Conservation (phyloP, 805 yeast species). For the Kazachstania taianensis region DNA sequence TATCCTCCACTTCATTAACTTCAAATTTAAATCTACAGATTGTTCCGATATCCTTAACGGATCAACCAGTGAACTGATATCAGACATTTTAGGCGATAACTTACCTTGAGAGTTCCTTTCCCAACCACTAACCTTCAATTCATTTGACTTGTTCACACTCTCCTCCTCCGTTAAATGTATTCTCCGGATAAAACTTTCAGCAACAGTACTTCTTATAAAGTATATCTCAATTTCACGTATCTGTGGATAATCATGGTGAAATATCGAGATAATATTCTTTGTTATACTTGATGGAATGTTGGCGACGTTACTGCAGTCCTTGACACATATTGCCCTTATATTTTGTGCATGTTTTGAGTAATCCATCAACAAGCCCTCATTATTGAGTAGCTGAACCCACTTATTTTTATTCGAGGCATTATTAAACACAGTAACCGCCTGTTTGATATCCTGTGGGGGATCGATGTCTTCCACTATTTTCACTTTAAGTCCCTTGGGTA, state of each 20-base stretch:
- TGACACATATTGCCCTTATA: conserved; percentile 27
- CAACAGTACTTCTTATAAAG: conserved; percentile 28
- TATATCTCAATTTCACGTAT: conserved; percentile 29
- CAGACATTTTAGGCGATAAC: conserved; percentile 73
- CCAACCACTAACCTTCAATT: conserved; percentile 70
- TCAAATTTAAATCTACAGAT: conserved; percentile 82
- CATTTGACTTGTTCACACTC: neutral
- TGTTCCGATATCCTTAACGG: conserved; percentile 80
- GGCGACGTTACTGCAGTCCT: conserved; percentile 31
- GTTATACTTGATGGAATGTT: conserved; percentile 42
- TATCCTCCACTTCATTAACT: conserved; percentile 94
- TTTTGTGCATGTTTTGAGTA: conserved; percentile 9
- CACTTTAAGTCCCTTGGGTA: conserved; percentile 12
- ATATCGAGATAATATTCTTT: conserved; percentile 46
- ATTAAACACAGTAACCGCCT: neutral
- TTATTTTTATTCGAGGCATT: conserved; percentile 7
- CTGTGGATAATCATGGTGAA: conserved; percentile 29
- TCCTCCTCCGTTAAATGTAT: neutral
- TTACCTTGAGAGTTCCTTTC: conserved; percentile 68
- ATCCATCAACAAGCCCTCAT: conserved; percentile 10
- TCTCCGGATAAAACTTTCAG: conserved; percentile 3
- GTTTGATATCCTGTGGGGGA: neutral
- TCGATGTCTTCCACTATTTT: neutral
- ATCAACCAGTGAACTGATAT: conserved; percentile 69
- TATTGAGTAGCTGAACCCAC: conserved; percentile 25